A percentile compares a stretch with the other conserved stretches of the same genome.
Evolutionary conservation across 768 basidiomycete genomes (phyloP).

Genomic region (Lepiota venenata): DNA sequence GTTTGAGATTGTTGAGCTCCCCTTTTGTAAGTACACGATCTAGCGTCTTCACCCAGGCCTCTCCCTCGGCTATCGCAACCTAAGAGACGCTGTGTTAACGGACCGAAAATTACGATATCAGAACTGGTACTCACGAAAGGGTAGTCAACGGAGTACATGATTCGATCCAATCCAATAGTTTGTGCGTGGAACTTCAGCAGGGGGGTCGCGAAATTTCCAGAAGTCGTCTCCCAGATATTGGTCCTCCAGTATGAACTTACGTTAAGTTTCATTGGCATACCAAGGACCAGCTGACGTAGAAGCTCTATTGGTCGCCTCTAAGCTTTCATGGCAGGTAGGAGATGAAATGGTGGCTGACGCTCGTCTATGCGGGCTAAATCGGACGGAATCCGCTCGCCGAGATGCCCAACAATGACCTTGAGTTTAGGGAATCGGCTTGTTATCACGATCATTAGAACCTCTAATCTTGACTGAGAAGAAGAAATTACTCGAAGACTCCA

Average conservation of each 20-base stretch:
- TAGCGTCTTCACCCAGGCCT: slow-evolving; percentile 24
- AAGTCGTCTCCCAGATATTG: slow-evolving; percentile 37
- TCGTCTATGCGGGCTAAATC: slow-evolving; percentile 37
- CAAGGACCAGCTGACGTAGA: slow-evolving; percentile 20
- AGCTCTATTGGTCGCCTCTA: slow-evolving; percentile 24
- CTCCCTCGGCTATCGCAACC: slow-evolving; percentile 20
- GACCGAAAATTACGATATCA: background rate
- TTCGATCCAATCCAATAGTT: slow-evolving; percentile 37
- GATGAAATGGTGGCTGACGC: slow-evolving; percentile 21
- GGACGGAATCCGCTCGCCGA: slow-evolving; percentile 40
- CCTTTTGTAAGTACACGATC: slow-evolving; percentile 14
- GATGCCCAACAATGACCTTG: slow-evolving; percentile 39
- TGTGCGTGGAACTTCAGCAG: slow-evolving; percentile 35
- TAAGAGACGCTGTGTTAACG: slow-evolving; percentile 1
- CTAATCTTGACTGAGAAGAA: background rate
- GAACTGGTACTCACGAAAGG: slow-evolving; percentile 24
- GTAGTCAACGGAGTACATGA: slow-evolving; percentile 39
- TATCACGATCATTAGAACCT: background rate
- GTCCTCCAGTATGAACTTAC: slow-evolving; percentile 34
- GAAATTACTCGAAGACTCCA: slow-evolving; percentile 35
- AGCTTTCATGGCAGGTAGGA: background rate
- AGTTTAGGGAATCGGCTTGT: slow-evolving; percentile 37
- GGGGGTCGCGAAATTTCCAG: slow-evolving; percentile 37
- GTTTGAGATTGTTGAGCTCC: slow-evolving; percentile 23
- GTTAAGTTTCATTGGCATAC: slow-evolving; percentile 36